Base-by-base conservation (phyloP, 768 basidiomycete species). In the Termitomyces sp. region DNA sequence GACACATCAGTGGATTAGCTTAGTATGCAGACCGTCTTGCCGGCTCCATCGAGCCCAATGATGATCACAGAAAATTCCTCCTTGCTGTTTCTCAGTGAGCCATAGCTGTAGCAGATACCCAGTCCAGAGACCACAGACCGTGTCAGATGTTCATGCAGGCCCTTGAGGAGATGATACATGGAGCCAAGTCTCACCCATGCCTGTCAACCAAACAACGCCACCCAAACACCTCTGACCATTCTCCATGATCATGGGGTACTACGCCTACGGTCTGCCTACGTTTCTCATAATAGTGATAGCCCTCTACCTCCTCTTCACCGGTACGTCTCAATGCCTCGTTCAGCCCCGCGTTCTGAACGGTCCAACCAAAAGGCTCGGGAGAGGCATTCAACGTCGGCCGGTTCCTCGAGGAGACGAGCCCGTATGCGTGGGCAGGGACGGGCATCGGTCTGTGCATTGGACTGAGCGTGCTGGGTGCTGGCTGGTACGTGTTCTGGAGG, bases 101-200 rank as follows among this genome's bases (percentile, higher is more conserved):
- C n/a, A 23, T 23, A 23, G 23, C 23, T 23, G 10, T 33, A 49
- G 11, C 17, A n/a, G 28, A 17, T 9, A 23, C 15, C 7, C 11
- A 17, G 4, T 3, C 12, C 5, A 30, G 10, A 19, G 31, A 51
- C 1, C 12, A 62, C 73, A 56, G 62, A 87, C 86, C 89, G 85
- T 28, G 92, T 98, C 33, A 98, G 71, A 72, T 94, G 86, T 70
- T 91, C 87, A 72, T 97, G 89, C 4, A 97, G 75, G 37, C 95
- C 95, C 65, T 91, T 92, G 68, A 98, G 80, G 37, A 98, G 82
- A 71, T 97, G 93, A 72, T 96, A 98, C 95, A 97, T 96, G 62
- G 61, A 60, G 63, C 35, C 52, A 59, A 61, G 54, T 57, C 60
- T 45, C 37, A 58, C 31, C 55, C 59, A 41, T 30, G 35, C 19